A percentile compares a stretch with the other conserved stretches of the same genome.
Conservation (phyloP, 108 stramenopile species). For the Skeletonema menzelii region DNA sequence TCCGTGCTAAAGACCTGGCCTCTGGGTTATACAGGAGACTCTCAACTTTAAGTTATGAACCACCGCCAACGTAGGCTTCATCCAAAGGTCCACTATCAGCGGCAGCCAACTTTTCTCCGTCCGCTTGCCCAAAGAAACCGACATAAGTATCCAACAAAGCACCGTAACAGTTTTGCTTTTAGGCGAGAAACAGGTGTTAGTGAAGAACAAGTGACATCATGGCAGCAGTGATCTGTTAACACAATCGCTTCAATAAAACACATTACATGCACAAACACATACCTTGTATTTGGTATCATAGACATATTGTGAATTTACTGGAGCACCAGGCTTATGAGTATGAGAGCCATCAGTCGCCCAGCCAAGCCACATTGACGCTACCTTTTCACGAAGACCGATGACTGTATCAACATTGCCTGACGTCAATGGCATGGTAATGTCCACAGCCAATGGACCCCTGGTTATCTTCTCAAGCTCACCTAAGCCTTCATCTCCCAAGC, state of each 20-base stretch:
- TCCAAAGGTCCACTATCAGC: conserved; percentile 82
- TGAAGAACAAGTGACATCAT: no score
- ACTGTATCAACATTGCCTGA: conserved; percentile 63
- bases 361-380: conserved; percentile 58
- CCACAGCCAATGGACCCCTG: conserved; percentile 58
- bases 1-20: no score
- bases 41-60: no score
- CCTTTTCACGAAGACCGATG: conserved; percentile 55
- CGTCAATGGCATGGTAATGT: conserved; percentile 55
- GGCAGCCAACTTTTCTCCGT: conserved; percentile 66
- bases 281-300: conserved; percentile 74
- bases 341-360: conserved; percentile 64
- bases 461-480: conserved; percentile 64
- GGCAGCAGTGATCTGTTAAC: no score
- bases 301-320: conserved; percentile 79
- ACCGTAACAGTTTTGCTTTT: conserved; percentile 62
- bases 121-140: conserved; percentile 54
- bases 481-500: conserved; percentile 13
- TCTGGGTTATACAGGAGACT: no score
- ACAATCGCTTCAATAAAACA: no score
- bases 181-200: not conserved
- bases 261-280: no score
- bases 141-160: conserved; percentile 61
- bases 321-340: conserved; percentile 72
- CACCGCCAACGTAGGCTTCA: conserved; percentile 88